Conservation (phyloP, 2,329 filamentous ascomycete species). For the Fusarium vanettenii region DNA sequence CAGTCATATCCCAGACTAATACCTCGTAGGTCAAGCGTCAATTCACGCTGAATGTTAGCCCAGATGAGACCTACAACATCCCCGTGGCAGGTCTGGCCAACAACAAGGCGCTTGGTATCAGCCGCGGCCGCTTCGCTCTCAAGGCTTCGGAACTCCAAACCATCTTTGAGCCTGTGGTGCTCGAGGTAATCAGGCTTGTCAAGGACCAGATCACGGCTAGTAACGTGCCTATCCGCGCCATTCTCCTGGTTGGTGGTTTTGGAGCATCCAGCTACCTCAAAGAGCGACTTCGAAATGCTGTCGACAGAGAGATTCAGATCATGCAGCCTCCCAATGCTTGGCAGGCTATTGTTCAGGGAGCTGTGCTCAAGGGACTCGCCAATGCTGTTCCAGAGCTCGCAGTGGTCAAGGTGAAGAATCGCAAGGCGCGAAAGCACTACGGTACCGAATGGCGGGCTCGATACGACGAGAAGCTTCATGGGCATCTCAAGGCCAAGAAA, state of each 20-base stretch:
- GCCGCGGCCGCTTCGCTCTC: constrained; percentile 51
- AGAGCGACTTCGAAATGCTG: constrained; percentile 50
- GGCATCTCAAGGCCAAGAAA: constrained; percentile 46
- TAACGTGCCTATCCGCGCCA: constrained; percentile 52
- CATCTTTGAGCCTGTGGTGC: constrained; percentile 58
- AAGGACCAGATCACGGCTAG: constrained; percentile 56
- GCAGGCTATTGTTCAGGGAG: constrained; percentile 61
- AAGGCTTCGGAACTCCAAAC: constrained; percentile 53
- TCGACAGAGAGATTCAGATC: constrained; percentile 52
- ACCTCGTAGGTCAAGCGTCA: constrained; percentile 49
- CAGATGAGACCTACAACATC: constrained; percentile 51
- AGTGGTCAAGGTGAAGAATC: constrained; percentile 53
- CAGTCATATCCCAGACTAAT: constrained; percentile 5
- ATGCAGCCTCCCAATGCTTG: constrained; percentile 60
- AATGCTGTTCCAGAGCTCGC: constrained; percentile 49
- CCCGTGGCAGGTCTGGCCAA: constrained; percentile 54
- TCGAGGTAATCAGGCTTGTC: constrained; percentile 56
- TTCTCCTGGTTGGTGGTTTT: constrained; percentile 60
- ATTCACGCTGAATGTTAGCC: constrained; percentile 47
- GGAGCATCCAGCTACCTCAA: constrained; percentile 59
- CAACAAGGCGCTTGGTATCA: constrained; percentile 53
- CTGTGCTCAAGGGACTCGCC: constrained; percentile 61
- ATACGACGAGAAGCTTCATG: constrained; percentile 47
- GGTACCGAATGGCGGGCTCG: constrained; percentile 50
- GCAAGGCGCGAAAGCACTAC: constrained; percentile 58